Evolutionary conservation across 2,329 filamentous ascomycete genomes (phyloP), one percentile per base, ranked within the genome.

Genomic region (Fusarium fracticaudum): DNA sequence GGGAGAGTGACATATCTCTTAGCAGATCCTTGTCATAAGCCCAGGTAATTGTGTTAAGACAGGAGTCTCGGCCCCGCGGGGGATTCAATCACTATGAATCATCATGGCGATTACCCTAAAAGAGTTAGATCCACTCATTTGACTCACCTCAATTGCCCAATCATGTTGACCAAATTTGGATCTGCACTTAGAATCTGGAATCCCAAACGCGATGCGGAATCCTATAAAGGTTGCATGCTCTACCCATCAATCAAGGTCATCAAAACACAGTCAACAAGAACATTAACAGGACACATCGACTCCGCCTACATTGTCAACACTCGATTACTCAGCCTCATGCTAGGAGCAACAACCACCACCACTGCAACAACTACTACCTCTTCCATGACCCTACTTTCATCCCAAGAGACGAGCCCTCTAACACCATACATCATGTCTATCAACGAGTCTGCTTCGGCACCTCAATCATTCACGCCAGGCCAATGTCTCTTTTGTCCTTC

Each of bases 11-110:
- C 35, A 22, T 64, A 0, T 10, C 8, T 3, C 6, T 12, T 37
- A 35, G 33, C 33, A 33, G 33, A 33, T 33, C 2, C 6, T 8
- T 3, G 13, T 13, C 5, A 3, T 33, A 14, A 33, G 13, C 33
- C 13, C 6, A 1, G 13, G 13, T 33, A 14, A 33, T 33, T 33
- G 12, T 8, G 33, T 33, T 33, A 33, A 33, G 33, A 33, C 2
- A 33, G 13, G 29, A 26, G 66, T 69, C 51, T 6, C n/a, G 37
- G 33, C 7, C n/a, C 55, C 41, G 33, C 33, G 33, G 33, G 12
- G 8, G 6, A 11, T 24, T 18, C 2, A 45, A 57, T 69, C 67
- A 69, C 65, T 69, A 69, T 69, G 67, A 69, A 64, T 69, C 67
- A 69, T 69, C 41, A 13, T 14, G 12, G 9, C 12, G 17, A 51